Evolutionary conservation across 345 rosid genomes (phyloP), one percentile per base, ranked within the genome.

Genomic region (Pugionium cornutum): DNA sequence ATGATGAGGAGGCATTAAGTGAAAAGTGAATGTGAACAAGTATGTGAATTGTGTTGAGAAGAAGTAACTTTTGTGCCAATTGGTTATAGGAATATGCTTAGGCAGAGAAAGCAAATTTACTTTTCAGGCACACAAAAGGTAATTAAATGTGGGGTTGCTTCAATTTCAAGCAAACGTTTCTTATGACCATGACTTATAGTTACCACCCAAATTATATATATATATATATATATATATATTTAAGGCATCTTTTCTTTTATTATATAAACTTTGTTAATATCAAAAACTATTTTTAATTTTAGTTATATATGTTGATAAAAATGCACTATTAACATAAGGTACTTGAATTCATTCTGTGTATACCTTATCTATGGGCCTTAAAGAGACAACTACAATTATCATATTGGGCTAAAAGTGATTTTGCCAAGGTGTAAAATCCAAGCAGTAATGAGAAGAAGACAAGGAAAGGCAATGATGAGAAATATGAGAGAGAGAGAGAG

Each of bases 11-110:
- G 41, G 37, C 45, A 64, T 64, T 56, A 56, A 64, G 44, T 49
- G 70, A 28, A 56, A 72, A 72, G 59, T 49, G 37, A 64, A 57
- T 72, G 70, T 64, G 76, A 72, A 72, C 65, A 72, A 48, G 59
- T 49, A 53, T 34, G 52, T 48, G 51, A 42, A 71, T 71, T 63
- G 75, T 72, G 69, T 56, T 72, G 60, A 34, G 47, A 57, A 72
- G 76, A 64, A 53, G 53, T 64, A 48, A 72, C 65, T 72, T 49
- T 39, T 40, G 64, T 49, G 70, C 70, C 70, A 71, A 56, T 64
- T 59, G 44, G 70, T 4, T 72, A 56, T 63, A 2, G 2, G 53
- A 64, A 48, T 56, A 48, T 70, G 63, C 69, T 56, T 71, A 42
- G 11, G 18, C 58, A 56, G 34, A 53, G 56, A 70, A 71, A 72